These are phyloP conservation scores for Sporothrix inflata DNA, from an alignment of 2,329 filamentous ascomycete species.

Conservation along the genomic window DNA sequence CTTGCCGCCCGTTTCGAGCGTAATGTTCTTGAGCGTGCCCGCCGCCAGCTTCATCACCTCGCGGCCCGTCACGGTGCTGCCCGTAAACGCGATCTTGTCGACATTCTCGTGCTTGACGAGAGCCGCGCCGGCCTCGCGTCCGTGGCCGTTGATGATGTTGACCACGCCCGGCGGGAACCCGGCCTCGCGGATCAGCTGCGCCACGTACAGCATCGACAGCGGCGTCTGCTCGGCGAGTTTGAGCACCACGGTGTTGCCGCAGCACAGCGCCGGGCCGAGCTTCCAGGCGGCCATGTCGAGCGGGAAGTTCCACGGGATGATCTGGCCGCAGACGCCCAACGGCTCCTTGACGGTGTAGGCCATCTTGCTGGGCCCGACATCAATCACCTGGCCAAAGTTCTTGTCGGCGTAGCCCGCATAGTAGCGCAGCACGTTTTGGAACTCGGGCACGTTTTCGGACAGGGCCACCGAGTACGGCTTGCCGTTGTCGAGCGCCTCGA, in stretches of 20 bases:
- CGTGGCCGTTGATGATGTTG: constrained; percentile 71
- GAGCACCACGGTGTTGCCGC: constrained; percentile 63
- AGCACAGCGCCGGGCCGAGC: constrained; percentile 66
- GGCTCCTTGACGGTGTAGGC: constrained; percentile 78
- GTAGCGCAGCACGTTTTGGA: constrained; percentile 63
- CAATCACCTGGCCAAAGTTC: constrained; percentile 76
- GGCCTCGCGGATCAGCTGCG: constrained; percentile 66
- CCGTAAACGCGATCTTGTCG: constrained; percentile 76
- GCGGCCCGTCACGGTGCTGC: constrained; percentile 67
- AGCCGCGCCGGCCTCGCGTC: constrained; percentile 66
- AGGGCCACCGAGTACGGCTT: constrained; percentile 71
- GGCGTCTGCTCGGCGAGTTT: constrained; percentile 67
- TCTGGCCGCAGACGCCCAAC: constrained; percentile 74
- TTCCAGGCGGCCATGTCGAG: constrained; percentile 74
- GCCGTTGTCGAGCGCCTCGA: constrained; percentile 80
- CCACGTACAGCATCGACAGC: constrained; percentile 63
- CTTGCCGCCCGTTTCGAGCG: constrained; percentile 64
- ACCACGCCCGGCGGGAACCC: constrained; percentile 76
- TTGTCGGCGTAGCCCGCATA: constrained; percentile 83
- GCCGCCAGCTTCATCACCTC: constrained; percentile 70
- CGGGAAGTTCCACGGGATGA: constrained; percentile 77
- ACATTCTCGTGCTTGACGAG: constrained; percentile 66
- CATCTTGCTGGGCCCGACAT: constrained; percentile 69
- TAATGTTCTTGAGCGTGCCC: constrained; percentile 61
- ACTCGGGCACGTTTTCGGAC: constrained; percentile 62